Base-by-base conservation (phyloP, 257 asterid genomes). In the Solanum etuberosum region DNA sequence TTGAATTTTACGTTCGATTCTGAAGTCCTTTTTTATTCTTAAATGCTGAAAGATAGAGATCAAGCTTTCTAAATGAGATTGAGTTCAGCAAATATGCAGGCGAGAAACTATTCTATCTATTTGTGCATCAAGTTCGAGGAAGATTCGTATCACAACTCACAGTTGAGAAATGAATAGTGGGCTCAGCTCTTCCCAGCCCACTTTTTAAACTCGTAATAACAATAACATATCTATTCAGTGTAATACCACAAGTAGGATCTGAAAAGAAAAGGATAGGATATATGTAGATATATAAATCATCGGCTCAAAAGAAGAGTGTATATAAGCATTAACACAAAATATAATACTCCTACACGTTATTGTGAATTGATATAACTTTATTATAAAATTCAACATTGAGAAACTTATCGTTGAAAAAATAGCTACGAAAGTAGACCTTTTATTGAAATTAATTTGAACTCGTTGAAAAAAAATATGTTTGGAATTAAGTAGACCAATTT, bases 221-320 rank as follows among this genome's bases (percentile, higher is more conserved):
- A 23, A 61, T 9, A 59, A 2, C 3, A 10, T 61, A n/a, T n/a
- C 2, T 61, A 61, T 9, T 2, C 3, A 59, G 6, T 59, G 6
- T 59, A 59, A 59, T 59, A 9, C 9, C 1, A 54, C 65, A 20
- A 54, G 12, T 20, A 46, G 65, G 2, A 8, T 20, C 9, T 54
- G 5, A 46, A 46, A 20, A 7, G 9, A 7, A 18, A 7, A 20
- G 4, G 8, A 0, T 3, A 54, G 7, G 2, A 7, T 59, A 10
- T 23, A 0, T 0, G 0, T 1, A 21, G 0, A 59, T 2, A 59
- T 23, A 59, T 59, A 59, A 0, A 21, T 3, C 5, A 2, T 59
- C 7, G 6, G 2, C 29, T 59, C 29, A 0, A 59, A 23, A 59
- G n/a, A 23, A 59, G 29, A 31, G n/a, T 65, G 35, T 34, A 32